Conservation (phyloP, 2,329 filamentous ascomycete species). For the Trichoderma sp. region DNA sequence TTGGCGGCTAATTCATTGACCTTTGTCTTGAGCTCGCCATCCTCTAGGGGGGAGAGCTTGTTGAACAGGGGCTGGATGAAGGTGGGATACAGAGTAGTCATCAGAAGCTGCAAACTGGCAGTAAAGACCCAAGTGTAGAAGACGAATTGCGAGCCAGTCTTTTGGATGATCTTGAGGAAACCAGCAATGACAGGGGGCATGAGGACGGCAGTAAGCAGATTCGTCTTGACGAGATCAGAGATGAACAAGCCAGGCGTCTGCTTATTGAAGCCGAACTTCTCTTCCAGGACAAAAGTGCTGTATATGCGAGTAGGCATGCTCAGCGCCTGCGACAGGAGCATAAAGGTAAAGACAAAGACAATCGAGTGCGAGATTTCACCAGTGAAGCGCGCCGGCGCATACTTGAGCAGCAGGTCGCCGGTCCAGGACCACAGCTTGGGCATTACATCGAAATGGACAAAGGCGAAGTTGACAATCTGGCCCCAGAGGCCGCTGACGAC, state of each 20-base stretch:
- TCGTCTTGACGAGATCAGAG: slow-evolving; percentile 87
- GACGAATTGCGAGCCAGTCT: slow-evolving; percentile 92
- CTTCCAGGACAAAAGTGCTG: slow-evolving; percentile 92
- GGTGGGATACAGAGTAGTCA: slow-evolving; percentile 94
- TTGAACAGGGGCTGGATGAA: slow-evolving; percentile 95
- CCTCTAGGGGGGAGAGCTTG: slow-evolving; percentile 89
- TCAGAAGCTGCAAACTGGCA: slow-evolving; percentile 84
- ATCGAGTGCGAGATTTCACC: slow-evolving; percentile 95
- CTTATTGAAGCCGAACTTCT: slow-evolving; percentile 98
- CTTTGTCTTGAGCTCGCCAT: slow-evolving; percentile 80
- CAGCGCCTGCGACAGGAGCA: slow-evolving; percentile 75
- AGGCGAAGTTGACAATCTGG: slow-evolving; percentile 83
- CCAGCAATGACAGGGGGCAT: slow-evolving; percentile 86
- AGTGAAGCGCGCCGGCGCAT: slow-evolving; percentile 73
- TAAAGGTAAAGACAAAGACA: slow-evolving; percentile 85
- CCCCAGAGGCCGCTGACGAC: slow-evolving; percentile 78
- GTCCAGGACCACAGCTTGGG: slow-evolving; percentile 86
- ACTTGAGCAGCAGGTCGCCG: slow-evolving; percentile 69
- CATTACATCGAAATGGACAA: slow-evolving; percentile 87
- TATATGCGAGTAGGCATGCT: slow-evolving; percentile 83
- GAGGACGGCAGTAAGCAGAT: slow-evolving; percentile 75
- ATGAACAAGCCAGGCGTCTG: slow-evolving; percentile 87
- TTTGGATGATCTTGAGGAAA: slow-evolving; percentile 91
- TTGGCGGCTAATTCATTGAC: slow-evolving; percentile 81
- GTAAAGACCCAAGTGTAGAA: slow-evolving; percentile 97